Base-by-base conservation (phyloP, 768 basidiomycete species). In the Psilocybe cyanescens region DNA sequence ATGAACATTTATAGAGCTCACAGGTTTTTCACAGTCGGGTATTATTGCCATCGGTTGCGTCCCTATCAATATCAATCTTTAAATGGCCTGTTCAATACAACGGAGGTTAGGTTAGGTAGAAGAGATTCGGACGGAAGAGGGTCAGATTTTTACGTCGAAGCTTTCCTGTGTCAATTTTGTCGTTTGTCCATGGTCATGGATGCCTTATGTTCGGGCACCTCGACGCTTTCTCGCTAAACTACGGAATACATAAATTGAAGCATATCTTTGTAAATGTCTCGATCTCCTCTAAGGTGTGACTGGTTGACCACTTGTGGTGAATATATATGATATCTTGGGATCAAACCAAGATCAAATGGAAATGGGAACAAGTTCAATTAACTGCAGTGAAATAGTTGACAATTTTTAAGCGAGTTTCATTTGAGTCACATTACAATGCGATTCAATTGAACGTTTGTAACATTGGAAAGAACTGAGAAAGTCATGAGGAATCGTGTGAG, bases 21-120 rank as follows among this genome's bases (percentile, higher is more conserved):
- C 48, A 14, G 33, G 11, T 37, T 53, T 1, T 50, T 14, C 19
- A 16, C 28, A 71, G 68, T 60, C 55, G n/a, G 71, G 74, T n/a
- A 17, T 76, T 58, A 64, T 74, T 66, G 65, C 65, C 16, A 68
- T 72, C 48, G 71, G 68, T 1, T 72, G 71, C 49, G 63, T 65
- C 3, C 71, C 71, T 33, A 68, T 70, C 59, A 69, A 70, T 29
- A 70, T 74, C 54, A 68, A 63, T 59, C 60, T 71, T 45, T 73
- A 64, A 61, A 24, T 16, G 9, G 37, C 24, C 2, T 24, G 24
- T 24, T 24, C 24, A 24, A 24, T 1, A 24, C 24, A 24, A 24
- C 24, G 24, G 24, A 24, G 24, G 24, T 24, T 24, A 24, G 24
- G 19, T 19, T 19, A 2, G 19, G 24, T 24, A 24, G 24, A 24